Percentiles rank a stretch among this genome's conserved stretches.
These are phyloP conservation scores for Ciborinia camelliae DNA, from an alignment of 2,329 filamentous ascomycete species.

Conservation along the genomic window DNA sequence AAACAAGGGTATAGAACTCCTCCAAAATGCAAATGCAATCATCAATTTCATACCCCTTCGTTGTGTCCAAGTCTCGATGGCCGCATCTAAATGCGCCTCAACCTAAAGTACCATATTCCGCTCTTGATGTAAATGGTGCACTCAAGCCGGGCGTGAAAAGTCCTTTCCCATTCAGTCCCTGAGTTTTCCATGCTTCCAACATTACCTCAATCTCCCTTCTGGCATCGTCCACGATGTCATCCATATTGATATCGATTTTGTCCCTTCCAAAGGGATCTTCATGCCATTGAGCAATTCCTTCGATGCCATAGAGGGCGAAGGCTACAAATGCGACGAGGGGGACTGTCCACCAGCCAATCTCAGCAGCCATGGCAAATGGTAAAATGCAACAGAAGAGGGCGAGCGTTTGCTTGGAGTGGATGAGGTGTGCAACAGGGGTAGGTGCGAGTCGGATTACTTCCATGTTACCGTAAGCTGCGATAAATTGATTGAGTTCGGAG, in stretches of 20 bases:
- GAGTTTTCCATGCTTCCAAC: constrained; percentile 52
- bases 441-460: constrained; percentile 64
- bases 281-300: constrained; percentile 49
- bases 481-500: constrained; percentile 53
- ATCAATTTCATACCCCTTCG: neutral
- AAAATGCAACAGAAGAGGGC: constrained; percentile 58
- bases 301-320: constrained; percentile 56
- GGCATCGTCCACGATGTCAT: constrained; percentile 60
- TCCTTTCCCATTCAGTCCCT: constrained; percentile 25
- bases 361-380: constrained; percentile 60
- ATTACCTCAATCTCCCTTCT: constrained; percentile 55
- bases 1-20: neutral
- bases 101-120: constrained; percentile 10
- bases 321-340: constrained; percentile 56
- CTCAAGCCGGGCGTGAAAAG: constrained; percentile 2
- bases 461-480: constrained; percentile 59
- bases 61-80: neutral
- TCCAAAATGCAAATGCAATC: constrained; percentile 3
- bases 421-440: constrained; percentile 61
- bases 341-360: constrained; percentile 61
- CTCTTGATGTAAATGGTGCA: constrained; percentile 2
- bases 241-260: constrained; percentile 65
- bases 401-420: constrained; percentile 62
- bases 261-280: constrained; percentile 66
- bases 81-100: neutral